Evolutionary conservation across 2,329 filamentous ascomycete genomes (phyloP).

Genomic region (Aspergillus carbonarius): DNA sequence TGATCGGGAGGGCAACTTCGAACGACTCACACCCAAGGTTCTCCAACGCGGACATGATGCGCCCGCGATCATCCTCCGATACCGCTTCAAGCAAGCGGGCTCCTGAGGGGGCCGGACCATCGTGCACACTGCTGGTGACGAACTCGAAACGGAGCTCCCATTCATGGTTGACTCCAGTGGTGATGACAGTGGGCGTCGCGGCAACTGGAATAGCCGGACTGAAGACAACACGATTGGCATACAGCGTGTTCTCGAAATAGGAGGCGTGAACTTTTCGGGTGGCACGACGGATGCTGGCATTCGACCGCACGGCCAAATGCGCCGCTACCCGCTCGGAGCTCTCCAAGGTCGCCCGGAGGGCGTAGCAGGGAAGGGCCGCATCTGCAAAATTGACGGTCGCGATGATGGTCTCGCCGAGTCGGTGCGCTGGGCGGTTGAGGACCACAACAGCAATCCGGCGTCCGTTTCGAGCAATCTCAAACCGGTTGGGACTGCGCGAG

Average conservation of each 20-base stretch:
- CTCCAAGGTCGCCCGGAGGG: slow-evolving; percentile 79
- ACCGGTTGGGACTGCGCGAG: slow-evolving; percentile 84
- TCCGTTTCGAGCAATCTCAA: slow-evolving; percentile 92
- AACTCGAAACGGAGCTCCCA: slow-evolving; percentile 94
- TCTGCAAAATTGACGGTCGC: slow-evolving; percentile 80
- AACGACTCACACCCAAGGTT: slow-evolving; percentile 82
- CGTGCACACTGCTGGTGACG: slow-evolving; percentile 65
- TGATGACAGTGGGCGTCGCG: slow-evolving; percentile 89
- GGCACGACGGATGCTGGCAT: slow-evolving; percentile 80
- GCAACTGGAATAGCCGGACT: slow-evolving; percentile 76
- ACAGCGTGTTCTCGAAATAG: slow-evolving; percentile 79
- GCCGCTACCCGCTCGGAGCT: slow-evolving; percentile 80
- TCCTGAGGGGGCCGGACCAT: slow-evolving; percentile 39
- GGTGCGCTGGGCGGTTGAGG: slow-evolving; percentile 82
- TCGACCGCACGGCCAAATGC: slow-evolving; percentile 77
- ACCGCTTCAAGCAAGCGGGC: slow-evolving; percentile 72
- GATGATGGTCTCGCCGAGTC: slow-evolving; percentile 82
- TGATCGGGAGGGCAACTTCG: slow-evolving; percentile 80
- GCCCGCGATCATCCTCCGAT: slow-evolving; percentile 73
- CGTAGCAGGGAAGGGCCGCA: slow-evolving; percentile 78
- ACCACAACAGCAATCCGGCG: slow-evolving; percentile 87
- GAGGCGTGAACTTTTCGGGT: slow-evolving; percentile 79
- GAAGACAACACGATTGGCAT: slow-evolving; percentile 75
- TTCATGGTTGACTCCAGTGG: slow-evolving; percentile 79
- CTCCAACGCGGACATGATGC: slow-evolving; percentile 74